These are phyloP conservation scores for Cordia subcordata DNA, from an alignment of 257 asterid species.

Conservation along the genomic window DNA sequence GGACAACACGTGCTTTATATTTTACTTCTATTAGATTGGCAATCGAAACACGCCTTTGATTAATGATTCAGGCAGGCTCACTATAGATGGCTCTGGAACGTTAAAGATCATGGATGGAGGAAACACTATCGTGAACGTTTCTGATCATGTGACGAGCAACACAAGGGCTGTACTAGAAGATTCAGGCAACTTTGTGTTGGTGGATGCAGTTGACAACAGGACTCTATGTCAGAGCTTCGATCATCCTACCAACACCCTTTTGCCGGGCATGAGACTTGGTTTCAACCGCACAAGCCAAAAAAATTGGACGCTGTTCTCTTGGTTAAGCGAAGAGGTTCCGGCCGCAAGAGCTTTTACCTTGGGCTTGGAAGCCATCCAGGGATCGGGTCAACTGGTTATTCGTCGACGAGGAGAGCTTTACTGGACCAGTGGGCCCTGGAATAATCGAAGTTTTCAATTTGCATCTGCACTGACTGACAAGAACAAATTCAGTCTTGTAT, in stretches of 20 bases:
- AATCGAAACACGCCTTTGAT: conserved; percentile 28
- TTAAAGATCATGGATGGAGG: conserved; percentile 20
- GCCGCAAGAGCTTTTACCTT: conserved; percentile 37
- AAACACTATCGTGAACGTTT: conserved; percentile 12
- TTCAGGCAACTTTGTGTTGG: conserved; percentile 37
- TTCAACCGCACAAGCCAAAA: conserved; percentile 27
- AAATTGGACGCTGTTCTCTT: conserved; percentile 43
- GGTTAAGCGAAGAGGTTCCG: conserved; percentile 26
- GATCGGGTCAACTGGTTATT: conserved; percentile 18
- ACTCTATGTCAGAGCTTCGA: conserved; percentile 50
- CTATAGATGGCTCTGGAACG: conserved; percentile 21
- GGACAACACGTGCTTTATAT: no score
- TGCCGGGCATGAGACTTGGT: conserved; percentile 56
- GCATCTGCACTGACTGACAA: neutral
- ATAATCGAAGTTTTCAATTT: conserved; percentile 3
- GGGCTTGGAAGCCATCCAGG: conserved; percentile 33
- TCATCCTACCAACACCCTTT: conserved; percentile 48
- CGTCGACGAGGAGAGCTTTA: conserved; percentile 21
- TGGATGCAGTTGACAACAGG: conserved; percentile 7
- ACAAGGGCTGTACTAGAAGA: conserved; percentile 29
- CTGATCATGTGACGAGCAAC: conserved; percentile 13
- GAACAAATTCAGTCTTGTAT: conserved; percentile 3
- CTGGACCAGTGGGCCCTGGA: conserved; percentile 22
- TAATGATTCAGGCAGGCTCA: conserved; percentile 9
- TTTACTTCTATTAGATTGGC: conserved; percentile 31